A percentile compares a stretch with the other conserved stretches of the same genome.
Conservation (phyloP, 345 rosid genomes). For the Dipteronia dyeriana region DNA sequence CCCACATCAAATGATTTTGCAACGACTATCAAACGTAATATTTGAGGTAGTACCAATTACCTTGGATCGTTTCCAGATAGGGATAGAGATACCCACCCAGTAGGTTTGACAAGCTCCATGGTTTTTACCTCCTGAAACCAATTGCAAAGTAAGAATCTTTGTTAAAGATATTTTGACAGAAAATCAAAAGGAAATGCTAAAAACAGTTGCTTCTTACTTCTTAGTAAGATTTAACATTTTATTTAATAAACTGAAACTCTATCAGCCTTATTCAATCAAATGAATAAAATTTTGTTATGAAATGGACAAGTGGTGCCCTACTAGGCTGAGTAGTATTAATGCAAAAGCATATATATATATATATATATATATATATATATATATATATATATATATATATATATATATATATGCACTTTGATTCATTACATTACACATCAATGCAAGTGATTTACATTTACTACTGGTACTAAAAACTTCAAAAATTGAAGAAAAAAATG, state of each 20-base stretch:
- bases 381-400: too few relatives aligned
- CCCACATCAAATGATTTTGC: too few relatives aligned
- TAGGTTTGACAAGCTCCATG: slow-evolving; percentile 80
- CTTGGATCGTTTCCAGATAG: slow-evolving; percentile 86
- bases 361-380: too few relatives aligned
- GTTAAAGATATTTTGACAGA: neutral
- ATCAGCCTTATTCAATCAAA: neutral
- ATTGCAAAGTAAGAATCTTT: neutral
- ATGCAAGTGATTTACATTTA: too few relatives aligned
- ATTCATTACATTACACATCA: too few relatives aligned
- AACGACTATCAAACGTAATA: too few relatives aligned
- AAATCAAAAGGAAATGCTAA: neutral
- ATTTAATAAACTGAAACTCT: neutral
- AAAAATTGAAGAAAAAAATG: neutral
- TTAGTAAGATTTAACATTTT: neutral
- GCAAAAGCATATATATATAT: too few relatives aligned
- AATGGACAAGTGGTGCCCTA: neutral
- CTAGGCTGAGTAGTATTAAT: too few relatives aligned
- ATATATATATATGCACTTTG: too few relatives aligned
- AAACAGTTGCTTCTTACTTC: too few relatives aligned
- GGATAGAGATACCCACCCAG: slow-evolving; percentile 80
- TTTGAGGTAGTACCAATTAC: slow-evolving; percentile 35
- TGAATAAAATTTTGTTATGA: neutral
- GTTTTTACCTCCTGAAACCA: slow-evolving; percentile 75
- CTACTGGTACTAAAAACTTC: neutral